Base-by-base conservation (phyloP, 83 land plant genomes). In the Thuja plicata region DNA sequence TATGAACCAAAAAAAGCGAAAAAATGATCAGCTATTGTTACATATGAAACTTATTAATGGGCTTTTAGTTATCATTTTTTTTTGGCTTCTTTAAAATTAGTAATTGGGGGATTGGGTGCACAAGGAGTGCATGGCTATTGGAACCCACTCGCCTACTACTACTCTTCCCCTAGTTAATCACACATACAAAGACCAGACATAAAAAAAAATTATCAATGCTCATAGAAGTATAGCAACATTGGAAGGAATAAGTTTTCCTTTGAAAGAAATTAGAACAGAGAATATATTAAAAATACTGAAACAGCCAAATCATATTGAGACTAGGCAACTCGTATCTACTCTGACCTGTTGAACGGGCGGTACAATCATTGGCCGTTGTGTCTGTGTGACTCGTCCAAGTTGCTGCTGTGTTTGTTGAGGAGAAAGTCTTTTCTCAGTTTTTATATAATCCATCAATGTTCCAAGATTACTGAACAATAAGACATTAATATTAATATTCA, bases 391-490 rank as follows among this genome's bases (percentile, higher is more conserved):
- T 16, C 82, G 92, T 38, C 85, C 76, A 85, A 90, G 91, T 85
- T 91, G 93, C 89, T 91, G 94, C 8, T 50, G 77, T 86, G 89
- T 77, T 86, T 90, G 94, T 81, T 91, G 94, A 73, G 90, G 86
- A 66, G 70, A 8, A 55, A 66, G 92, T 78, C 87, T 90, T 79
- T 88, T 80, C 48, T 89, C 89, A 55, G 91, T 90, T 88, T 94
- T 95, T 17, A 91, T 82, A 87, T 89, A 91, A 54, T 91, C 96
- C 60, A 90, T 89, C 50, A 95, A 52, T 55, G 90, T 40, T 74
- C 89, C 93, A 86, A 95, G 84, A 89, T 92, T 92, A 91, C 96
- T 95, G 86, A 78, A 76, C 34, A 78, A 66, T 54, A 77, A 66
- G n/a, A 13, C 35, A 66, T 27, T 43, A 54, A 57, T 62, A 37